These are phyloP conservation scores for Apodospora peruviana DNA, from an alignment of 495 filamentous ascomycete species.

Conservation along the genomic window DNA sequence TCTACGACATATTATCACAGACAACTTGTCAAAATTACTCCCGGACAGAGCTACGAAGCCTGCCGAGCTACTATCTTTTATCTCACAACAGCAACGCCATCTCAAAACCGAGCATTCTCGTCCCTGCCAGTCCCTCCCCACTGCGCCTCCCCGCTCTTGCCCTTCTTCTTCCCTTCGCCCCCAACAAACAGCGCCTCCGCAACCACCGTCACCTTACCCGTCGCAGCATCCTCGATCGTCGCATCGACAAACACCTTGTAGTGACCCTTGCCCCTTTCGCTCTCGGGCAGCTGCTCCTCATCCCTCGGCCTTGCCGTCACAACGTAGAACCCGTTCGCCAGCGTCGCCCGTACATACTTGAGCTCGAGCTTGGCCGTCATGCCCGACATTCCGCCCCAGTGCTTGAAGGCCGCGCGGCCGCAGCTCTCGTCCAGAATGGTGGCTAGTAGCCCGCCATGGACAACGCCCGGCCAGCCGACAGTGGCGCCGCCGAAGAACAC, in stretches of 20 bases:
- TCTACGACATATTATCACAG: too few relatives aligned
- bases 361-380: constrained; percentile 63
- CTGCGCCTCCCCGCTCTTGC: background rate
- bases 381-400: constrained; percentile 38
- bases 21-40: too few relatives aligned
- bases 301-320: constrained; percentile 44
- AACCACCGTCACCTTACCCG: constrained; percentile 47
- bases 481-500: constrained; percentile 59
- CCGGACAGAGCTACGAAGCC: too few relatives aligned
- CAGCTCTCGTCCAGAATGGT: constrained; percentile 67
- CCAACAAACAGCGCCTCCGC: constrained; percentile 60
- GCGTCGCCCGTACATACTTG: constrained; percentile 54
- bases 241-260: constrained; percentile 56
- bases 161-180: constrained; percentile 10
- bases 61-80: too few relatives aligned
- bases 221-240: constrained; percentile 30
- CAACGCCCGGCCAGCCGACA: constrained; percentile 69
- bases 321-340: constrained; percentile 58
- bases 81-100: background rate
- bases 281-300: constrained; percentile 21
- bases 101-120: constrained; percentile 2
- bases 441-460: constrained; percentile 70
- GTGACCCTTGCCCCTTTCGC: constrained; percentile 43
- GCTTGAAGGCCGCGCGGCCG: constrained; percentile 45
- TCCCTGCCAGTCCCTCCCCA: background rate